Evolutionary conservation across 2,329 filamentous ascomycete genomes (phyloP).

Genomic region (Nemania sp.): DNA sequence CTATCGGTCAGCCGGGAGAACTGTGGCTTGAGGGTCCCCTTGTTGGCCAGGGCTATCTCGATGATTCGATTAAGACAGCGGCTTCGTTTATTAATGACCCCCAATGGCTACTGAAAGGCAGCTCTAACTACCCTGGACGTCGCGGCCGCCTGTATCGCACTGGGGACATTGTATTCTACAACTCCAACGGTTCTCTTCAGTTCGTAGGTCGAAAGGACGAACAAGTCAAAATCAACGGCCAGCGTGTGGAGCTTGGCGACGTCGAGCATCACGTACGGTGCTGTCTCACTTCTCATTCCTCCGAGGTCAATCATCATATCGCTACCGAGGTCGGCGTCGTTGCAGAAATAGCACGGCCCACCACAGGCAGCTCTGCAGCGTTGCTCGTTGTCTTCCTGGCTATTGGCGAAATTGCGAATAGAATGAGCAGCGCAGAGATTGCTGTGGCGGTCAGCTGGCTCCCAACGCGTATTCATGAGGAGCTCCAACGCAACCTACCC

Average conservation of each 20-base stretch:
- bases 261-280: conserved; percentile 33
- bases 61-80: conserved; percentile 1
- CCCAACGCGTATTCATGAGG: background rate
- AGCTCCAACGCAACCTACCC: conserved; percentile 6
- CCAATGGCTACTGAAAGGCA: conserved; percentile 4
- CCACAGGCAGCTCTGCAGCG: background rate
- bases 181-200: background rate
- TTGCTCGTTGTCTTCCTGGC: background rate
- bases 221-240: conserved; percentile 42
- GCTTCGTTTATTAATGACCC: conserved; percentile 10
- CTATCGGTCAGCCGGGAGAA: conserved; percentile 8
- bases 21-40: conserved; percentile 15
- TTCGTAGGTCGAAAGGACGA: conserved; percentile 32
- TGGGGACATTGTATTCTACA: conserved; percentile 9
- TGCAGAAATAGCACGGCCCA: background rate
- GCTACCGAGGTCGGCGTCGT: background rate
- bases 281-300: background rate
- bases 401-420: background rate
- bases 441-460: background rate
- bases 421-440: background rate
- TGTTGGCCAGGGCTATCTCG: conserved; percentile 15
- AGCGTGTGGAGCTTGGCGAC: conserved; percentile 40
- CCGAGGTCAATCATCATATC: too few species aligned
- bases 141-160: conserved; percentile 1
- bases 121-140: background rate